These are phyloP conservation scores for Sclerotinia spermophila DNA, from an alignment of 2,329 filamentous ascomycete genomes.

Conservation along the genomic window DNA sequence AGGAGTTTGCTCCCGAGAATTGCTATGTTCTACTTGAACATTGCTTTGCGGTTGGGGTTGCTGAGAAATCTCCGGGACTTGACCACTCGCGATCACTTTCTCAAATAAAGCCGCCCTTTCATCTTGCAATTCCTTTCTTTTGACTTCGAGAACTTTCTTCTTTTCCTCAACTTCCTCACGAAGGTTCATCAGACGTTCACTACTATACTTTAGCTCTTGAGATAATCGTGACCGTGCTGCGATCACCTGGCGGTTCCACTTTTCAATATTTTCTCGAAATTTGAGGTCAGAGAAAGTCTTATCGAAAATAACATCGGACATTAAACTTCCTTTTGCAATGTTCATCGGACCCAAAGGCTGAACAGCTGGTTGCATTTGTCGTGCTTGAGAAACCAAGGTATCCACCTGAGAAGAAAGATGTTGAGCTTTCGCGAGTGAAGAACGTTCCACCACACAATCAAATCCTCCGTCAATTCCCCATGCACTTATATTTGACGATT, in stretches of 20 bases:
- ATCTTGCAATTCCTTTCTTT: constrained; percentile 9
- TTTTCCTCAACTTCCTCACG: background rate
- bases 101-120: constrained; percentile 8
- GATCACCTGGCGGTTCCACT: constrained; percentile 29
- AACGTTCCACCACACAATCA: constrained; percentile 27
- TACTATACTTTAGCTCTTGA: background rate
- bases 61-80: background rate
- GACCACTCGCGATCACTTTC: background rate
- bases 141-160: background rate
- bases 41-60: background rate
- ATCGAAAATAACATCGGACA: constrained; percentile 51
- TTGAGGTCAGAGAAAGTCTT: constrained; percentile 50
- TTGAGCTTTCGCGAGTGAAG: constrained; percentile 51
- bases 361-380: constrained; percentile 40
- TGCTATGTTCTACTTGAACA: background rate
- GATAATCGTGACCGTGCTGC: constrained; percentile 3
- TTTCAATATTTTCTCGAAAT: constrained; percentile 51
- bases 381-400: constrained; percentile 41
- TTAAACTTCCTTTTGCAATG: constrained; percentile 45
- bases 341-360: constrained; percentile 39
- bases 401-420: constrained; percentile 47
- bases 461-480: constrained; percentile 42
- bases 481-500: constrained; percentile 45
- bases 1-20: background rate
- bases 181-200: background rate